Percentiles rank a stretch among this genome's conserved stretches.
Evolutionary conservation across 2,329 filamentous ascomycete species (phyloP).

Genomic region (Talaromyces sp.): DNA sequence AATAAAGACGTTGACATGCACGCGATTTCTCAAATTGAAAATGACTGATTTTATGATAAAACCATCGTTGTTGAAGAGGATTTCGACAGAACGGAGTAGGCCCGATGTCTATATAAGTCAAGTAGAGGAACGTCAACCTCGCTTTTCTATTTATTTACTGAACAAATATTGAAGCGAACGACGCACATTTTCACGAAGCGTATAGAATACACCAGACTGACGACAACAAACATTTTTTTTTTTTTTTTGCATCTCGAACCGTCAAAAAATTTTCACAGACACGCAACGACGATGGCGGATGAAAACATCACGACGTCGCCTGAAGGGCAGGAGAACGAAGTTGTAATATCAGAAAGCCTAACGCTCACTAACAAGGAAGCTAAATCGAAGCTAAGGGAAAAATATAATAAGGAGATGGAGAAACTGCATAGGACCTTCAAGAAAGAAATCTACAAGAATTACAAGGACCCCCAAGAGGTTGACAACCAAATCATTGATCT

Average conservation of each 20-base stretch:
- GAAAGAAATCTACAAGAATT: not conserved
- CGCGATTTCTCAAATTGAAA: not conserved
- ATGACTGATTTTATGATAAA: not conserved
- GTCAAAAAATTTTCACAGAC: not conserved
- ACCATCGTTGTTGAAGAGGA: not conserved
- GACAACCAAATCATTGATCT: conserved; percentile 7
- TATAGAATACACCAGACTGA: not conserved
- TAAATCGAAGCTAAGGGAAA: not conserved
- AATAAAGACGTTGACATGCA: not conserved
- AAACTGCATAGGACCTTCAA: not conserved
- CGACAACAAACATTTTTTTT: not conserved
- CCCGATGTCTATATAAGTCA: not conserved
- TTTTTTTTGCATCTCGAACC: not conserved
- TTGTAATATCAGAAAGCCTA: not conserved
- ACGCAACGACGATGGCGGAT: not conserved
- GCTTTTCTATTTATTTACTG: not conserved
- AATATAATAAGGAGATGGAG: not conserved
- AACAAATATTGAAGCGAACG: not conserved
- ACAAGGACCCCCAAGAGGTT: not conserved
- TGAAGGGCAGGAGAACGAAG: not conserved
- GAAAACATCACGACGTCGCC: not conserved
- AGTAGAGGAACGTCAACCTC: not conserved
- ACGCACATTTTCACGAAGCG: not conserved
- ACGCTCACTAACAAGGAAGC: not conserved
- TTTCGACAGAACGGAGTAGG: not conserved